Conservation (phyloP, 1,139 yeast genomes). For the Candida albicans region DNA sequence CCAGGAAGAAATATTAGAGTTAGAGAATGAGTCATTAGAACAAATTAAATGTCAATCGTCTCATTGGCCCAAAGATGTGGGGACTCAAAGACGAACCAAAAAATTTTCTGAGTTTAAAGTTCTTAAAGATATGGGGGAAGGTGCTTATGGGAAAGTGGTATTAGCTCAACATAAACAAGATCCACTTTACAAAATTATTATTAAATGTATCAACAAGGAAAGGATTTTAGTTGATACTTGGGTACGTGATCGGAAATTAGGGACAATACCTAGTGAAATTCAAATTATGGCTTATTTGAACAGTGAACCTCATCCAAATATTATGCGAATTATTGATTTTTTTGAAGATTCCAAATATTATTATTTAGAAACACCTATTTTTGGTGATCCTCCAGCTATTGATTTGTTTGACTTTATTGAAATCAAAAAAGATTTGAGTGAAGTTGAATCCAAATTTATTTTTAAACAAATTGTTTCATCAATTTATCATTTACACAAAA, state of each 20-base stretch:
- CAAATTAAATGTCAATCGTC: constrained; percentile 34
- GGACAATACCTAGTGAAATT: constrained; percentile 93
- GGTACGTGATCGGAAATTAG: constrained; percentile 88
- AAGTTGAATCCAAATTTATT: constrained; percentile 70
- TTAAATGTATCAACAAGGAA: constrained; percentile 89
- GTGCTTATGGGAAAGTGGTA: constrained; percentile 93
- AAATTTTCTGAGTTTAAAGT: constrained; percentile 69
- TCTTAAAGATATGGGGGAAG: constrained; percentile 85
- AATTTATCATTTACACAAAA: constrained; percentile 73
- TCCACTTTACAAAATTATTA: constrained; percentile 64
- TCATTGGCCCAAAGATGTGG: constrained; percentile 59
- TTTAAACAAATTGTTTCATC: constrained; percentile 81
- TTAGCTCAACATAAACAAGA: constrained; percentile 71
- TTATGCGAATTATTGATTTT: constrained; percentile 80
- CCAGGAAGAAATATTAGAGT: constrained; percentile 41
- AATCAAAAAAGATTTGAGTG: constrained; percentile 74
- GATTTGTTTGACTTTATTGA: constrained; percentile 92
- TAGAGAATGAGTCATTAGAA: constrained; percentile 46
- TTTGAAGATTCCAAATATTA: constrained; percentile 89
- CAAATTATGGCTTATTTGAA: constrained; percentile 83
- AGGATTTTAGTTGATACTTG: constrained; percentile 94
- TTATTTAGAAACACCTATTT: constrained; percentile 87
- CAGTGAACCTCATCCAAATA: constrained; percentile 79
- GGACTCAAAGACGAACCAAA: constrained; percentile 61
- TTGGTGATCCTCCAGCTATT: constrained; percentile 84